phyloP scores from a whole-genome alignment of 805 yeast genomes.

The Zygoascus tannicola region DNA sequence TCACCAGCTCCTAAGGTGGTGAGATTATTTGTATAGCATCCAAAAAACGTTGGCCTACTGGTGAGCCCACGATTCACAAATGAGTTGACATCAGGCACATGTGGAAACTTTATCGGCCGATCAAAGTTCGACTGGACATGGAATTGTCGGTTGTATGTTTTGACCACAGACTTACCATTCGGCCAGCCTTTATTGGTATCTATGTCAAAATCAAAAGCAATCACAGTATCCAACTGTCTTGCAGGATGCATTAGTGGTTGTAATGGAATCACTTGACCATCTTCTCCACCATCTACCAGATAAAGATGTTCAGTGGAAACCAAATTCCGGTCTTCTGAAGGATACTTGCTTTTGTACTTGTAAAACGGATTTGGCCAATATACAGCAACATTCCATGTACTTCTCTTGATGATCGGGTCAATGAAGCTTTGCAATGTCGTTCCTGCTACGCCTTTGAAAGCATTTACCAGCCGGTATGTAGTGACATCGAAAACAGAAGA shows the following conservation, averaged over 20 bases:
- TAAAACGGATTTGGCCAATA: slow-evolving; percentile 67
- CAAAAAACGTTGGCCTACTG: slow-evolving; percentile 54
- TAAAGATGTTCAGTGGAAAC: slow-evolving; percentile 34
- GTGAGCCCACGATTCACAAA: slow-evolving; percentile 13
- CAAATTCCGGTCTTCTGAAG: slow-evolving; percentile 26
- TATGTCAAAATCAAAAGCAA: slow-evolving; percentile 38
- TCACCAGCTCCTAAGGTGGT: slow-evolving; percentile 38
- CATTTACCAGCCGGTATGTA: slow-evolving; percentile 48
- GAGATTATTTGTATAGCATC: slow-evolving; percentile 59
- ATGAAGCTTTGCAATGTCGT: slow-evolving; percentile 30
- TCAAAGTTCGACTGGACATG: slow-evolving; percentile 13
- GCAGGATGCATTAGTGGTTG: slow-evolving; percentile 52
- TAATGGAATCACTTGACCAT: slow-evolving; percentile 54
- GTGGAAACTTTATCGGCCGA: slow-evolving; percentile 9
- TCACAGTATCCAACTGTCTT: slow-evolving; percentile 52
- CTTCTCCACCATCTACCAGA: slow-evolving; percentile 71
- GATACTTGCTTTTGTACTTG: slow-evolving; percentile 30
- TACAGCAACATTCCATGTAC: slow-evolving; percentile 54
- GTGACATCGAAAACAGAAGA: slow-evolving; percentile 49
- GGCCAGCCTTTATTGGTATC: slow-evolving; percentile 30
- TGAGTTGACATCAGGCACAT: slow-evolving; percentile 12
- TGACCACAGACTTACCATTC: slow-evolving; percentile 22
- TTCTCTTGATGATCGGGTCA: slow-evolving; percentile 4
- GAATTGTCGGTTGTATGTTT: slow-evolving; percentile 25
- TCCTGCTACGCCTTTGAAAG: slow-evolving; percentile 59